These are phyloP conservation scores for Hebeloma cylindrosporum DNA, from an alignment of 768 basidiomycete genomes.

Conservation along the genomic window DNA sequence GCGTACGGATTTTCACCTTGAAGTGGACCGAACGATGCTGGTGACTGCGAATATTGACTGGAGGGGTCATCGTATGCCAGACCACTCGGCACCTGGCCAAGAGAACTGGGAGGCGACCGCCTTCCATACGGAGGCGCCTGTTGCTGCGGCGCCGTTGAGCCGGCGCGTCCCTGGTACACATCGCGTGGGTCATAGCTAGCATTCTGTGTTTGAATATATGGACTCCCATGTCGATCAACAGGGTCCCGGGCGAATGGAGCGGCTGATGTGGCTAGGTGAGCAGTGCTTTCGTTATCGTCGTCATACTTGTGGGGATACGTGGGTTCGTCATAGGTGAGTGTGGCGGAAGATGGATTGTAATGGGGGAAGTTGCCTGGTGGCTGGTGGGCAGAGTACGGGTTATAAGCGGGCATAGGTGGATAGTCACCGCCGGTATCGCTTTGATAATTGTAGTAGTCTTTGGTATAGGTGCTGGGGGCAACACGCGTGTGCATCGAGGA, in stretches of 20 bases:
- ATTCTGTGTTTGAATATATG: conserved; percentile 18
- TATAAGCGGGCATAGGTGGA: conserved; percentile 79
- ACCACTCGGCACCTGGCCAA: conserved; percentile 23
- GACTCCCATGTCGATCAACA: conserved; percentile 33
- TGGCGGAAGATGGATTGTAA: conserved; percentile 59
- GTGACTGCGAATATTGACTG: conserved; percentile 28
- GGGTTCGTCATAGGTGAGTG: conserved; percentile 53
- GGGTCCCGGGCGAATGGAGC: conserved; percentile 57
- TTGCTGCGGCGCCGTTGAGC: conserved; percentile 28
- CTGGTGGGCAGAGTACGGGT: conserved; percentile 61
- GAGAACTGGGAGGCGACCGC: conserved; percentile 19
- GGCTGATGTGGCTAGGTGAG: conserved; percentile 56
- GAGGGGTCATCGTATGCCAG: conserved; percentile 41
- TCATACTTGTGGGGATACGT: conserved; percentile 49
- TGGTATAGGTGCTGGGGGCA: conserved; percentile 54
- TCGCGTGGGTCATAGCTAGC: conserved; percentile 51
- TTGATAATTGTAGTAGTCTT: conserved; percentile 57
- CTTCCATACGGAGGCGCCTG: conserved; percentile 11
- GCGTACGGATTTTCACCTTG: conserved; percentile 8
- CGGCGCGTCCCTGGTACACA: conserved; percentile 53
- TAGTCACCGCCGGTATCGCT: conserved; percentile 53
- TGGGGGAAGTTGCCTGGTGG: conserved; percentile 48
- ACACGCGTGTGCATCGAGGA: conserved; percentile 58
- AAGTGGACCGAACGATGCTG: conserved; percentile 21
- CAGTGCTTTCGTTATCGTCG: conserved; percentile 68